phyloP scores from a whole-genome alignment of 129 eudicot species.

The Saussurea involucrata region DNA sequence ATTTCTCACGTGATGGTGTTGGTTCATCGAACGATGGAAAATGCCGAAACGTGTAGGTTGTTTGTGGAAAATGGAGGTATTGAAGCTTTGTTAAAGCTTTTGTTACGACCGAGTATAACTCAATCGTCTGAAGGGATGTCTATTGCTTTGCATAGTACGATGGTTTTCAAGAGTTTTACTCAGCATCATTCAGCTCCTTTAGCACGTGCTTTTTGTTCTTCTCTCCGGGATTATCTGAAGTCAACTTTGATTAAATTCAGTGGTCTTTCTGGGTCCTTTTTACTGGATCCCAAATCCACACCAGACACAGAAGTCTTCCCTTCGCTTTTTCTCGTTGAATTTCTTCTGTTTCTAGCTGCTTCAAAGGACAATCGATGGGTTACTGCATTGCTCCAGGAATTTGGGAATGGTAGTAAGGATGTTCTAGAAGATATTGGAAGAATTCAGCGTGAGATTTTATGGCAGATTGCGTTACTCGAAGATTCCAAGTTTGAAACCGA shows the following conservation, averaged over 20 bases:
- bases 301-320: slow-evolving; percentile 68
- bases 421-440: slow-evolving; percentile 84
- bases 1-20: slow-evolving; percentile 90
- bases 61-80: slow-evolving; percentile 91
- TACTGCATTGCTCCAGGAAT: slow-evolving; percentile 80
- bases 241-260: slow-evolving; percentile 56
- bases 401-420: slow-evolving; percentile 82
- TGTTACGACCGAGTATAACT: slow-evolving; percentile 75
- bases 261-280: slow-evolving; percentile 61
- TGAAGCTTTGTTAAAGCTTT: slow-evolving; percentile 81
- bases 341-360: slow-evolving; percentile 89
- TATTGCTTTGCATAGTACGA: slow-evolving; percentile 90
- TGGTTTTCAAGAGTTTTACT: slow-evolving; percentile 91
- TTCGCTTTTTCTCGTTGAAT: slow-evolving; percentile 88
- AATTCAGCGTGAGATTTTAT: slow-evolving; percentile 76
- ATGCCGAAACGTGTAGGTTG: slow-evolving; percentile 89
- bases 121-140: slow-evolving; percentile 98
- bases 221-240: slow-evolving; percentile 69
- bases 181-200: slow-evolving; percentile 91
- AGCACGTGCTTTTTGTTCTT: slow-evolving; percentile 88
- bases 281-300: slow-evolving; percentile 60
- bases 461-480: slow-evolving; percentile 92
- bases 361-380: slow-evolving; percentile 92
- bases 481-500: slow-evolving; percentile 60
- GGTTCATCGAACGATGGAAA: slow-evolving; percentile 94